Evolutionary conservation across 2,329 filamentous ascomycete species (phyloP).

Genomic region (Fusarium paranaense): DNA sequence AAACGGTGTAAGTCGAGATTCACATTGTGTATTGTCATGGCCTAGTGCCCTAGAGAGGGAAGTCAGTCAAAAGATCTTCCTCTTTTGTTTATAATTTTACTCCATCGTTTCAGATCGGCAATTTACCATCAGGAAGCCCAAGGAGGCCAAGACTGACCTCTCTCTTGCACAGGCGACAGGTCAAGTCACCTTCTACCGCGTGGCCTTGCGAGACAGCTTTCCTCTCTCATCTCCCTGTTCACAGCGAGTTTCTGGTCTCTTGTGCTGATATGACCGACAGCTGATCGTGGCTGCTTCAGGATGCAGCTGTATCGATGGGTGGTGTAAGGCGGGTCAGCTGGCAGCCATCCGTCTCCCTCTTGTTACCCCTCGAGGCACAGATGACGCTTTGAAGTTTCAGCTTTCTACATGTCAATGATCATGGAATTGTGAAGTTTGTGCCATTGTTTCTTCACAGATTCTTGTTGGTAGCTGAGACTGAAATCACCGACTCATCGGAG

Average conservation of each 20-base stretch:
- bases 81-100: not conserved
- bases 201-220: not conserved
- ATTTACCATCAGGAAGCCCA: no score
- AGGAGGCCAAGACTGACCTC: not conserved
- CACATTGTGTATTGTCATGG: not conserved
- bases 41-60: not conserved
- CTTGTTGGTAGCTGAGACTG: not conserved
- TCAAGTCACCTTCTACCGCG: not conserved
- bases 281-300: not conserved
- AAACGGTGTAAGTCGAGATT: not conserved
- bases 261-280: not conserved
- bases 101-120: accelerated
- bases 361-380: not conserved
- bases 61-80: not conserved
- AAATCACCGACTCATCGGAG: not conserved
- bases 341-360: not conserved
- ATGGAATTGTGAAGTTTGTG: not conserved
- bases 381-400: not conserved
- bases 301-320: not conserved
- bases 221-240: not conserved
- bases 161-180: not conserved
- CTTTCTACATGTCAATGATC: not conserved
- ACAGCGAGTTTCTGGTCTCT: not conserved
- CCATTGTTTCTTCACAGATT: not conserved
- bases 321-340: not conserved